Evolutionary conservation across 768 basidiomycete species (phyloP), one percentile per base, ranked within the genome.

Genomic region (Tricholoma bakamatsutake): DNA sequence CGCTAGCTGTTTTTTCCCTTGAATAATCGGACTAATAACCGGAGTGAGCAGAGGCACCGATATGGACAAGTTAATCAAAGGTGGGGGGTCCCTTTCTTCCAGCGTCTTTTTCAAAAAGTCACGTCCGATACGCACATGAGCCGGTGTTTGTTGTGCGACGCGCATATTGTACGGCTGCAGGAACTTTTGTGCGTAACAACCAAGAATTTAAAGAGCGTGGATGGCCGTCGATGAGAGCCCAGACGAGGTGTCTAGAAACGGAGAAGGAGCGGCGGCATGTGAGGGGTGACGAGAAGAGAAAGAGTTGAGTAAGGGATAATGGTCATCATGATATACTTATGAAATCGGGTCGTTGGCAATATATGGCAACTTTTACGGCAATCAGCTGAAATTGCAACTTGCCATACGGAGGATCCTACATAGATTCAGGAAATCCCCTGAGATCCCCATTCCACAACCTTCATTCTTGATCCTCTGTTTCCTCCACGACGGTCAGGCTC

Each of bases 41-140:
- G 72, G 67, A n/a, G 65, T 64, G 30, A 76, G 60, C 28, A 80
- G 48, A 2, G 80, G 76, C 35, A 79, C 62, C 7, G 75, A 69
- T 24, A 75, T 57, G 31, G 74, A 67, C 2, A 76, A 61, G 34
- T 70, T 69, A 39, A 76, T 64, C 58, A 75, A 73, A 2, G 68
- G 59, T 34, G 76, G 75, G 15, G 76, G 75, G 15, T 69, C 67
- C 57, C 79, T 76, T 48, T 67, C 68, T 9, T 71, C 50, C 13
- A 61, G 33, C 11, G 15, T 40, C 7, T 15, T 37, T 34, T 51
- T 54, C 5, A 31, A 40, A 17, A 52, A 4, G n/a, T 42, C 31
- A 37, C 60, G 58, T 5, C 40, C 5, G 11, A 56, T 24, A 30
- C 43, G 60, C 39, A 53, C 37, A 37, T 61, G 58, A 42, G 52